Base-by-base conservation (phyloP, 139 green algal species). In the Haematococcus lacustris region DNA sequence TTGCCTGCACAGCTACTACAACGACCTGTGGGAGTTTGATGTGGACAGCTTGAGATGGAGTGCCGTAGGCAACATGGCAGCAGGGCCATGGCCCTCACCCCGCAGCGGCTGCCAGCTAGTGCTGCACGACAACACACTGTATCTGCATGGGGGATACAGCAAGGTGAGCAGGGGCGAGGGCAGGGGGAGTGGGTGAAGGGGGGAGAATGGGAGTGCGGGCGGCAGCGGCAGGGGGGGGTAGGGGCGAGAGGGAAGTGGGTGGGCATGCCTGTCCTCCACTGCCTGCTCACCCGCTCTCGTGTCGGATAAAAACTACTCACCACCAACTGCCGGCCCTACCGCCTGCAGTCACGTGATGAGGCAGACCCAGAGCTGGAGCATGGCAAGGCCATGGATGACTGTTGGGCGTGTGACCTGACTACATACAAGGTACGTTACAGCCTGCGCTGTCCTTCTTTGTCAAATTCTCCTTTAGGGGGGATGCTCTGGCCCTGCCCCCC, bases 71-170 rank as follows among this genome's bases (percentile, higher is more conserved):
- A 66, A 50, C 30, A 30, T 33, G 61, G 17, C 32, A 25, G 28
- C 43, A 33, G 70, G 59, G 21, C 33, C 33, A 43, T 80, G 71
- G 62, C 91, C 90, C 1, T 64, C 77, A 4, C 79, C 90, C 0
- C 83, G 90, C 34, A 88, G 86, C 37, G 92, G 89, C 32, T 94
- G 79, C 79, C 85, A 91, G 71, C 62, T 95, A 77, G 80, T 83
- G 4, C 68, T 96, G 60, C 74, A 89, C 38, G 82, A 76, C 0
- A 85, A 96, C 60, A 77, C 67, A 51, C 73, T 98, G 38, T 93
- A 88, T 66, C 61, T 98, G 37, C 93, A 97, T 73, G 93, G 93
- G 0, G 95, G 95, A 17, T 97, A 98, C 80, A 87, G 69, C 71
- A 94, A 97, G 75, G 83, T 81, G 60, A 43, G 63, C 5, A 41